A percentile compares a stretch with the other conserved stretches of the same genome.
Evolutionary conservation across 2,329 filamentous ascomycete species (phyloP).

Genomic region (Botrytis aclada): DNA sequence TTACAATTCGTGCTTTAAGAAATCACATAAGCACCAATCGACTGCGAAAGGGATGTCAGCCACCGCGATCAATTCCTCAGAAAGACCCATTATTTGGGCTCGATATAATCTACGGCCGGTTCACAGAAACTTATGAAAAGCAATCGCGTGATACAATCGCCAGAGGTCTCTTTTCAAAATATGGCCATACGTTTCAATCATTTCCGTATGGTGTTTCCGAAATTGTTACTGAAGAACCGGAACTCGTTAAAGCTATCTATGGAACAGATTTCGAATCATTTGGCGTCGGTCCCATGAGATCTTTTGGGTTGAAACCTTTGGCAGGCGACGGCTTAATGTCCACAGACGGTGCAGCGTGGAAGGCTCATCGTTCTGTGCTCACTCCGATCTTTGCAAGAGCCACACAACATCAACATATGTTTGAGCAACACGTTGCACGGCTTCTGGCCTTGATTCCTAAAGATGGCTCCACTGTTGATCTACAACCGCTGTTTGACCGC

Average conservation of each 20-base stretch:
- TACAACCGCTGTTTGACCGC: constrained; percentile 3
- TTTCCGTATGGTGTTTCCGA: neutral
- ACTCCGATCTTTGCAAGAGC: neutral
- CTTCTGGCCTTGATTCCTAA: neutral
- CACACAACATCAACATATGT: neutral
- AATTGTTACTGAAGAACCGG: constrained; percentile 22
- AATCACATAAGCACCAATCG: neutral
- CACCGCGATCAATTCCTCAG: neutral
- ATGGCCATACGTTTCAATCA: constrained; percentile 9
- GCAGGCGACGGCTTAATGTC: neutral
- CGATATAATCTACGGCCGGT: constrained; percentile 26
- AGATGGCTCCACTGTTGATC: constrained; percentile 16
- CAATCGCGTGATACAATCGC: constrained; percentile 1
- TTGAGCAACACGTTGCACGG: neutral
- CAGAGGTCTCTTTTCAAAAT: neutral
- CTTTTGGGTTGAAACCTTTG: constrained; percentile 39
- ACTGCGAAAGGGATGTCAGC: neutral
- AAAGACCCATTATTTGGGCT: constrained; percentile 3
- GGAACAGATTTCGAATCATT: constrained; percentile 37
- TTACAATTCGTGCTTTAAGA: neutral
- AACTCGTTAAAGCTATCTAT: constrained; percentile 20
- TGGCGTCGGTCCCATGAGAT: constrained; percentile 45
- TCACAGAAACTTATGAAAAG: constrained; percentile 6
- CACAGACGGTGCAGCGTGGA: constrained; percentile 1
- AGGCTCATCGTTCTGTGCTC: constrained; percentile 8